These are phyloP conservation scores for Atkinsonella texensis DNA, from an alignment of 2,329 filamentous ascomycete genomes.

Conservation along the genomic window DNA sequence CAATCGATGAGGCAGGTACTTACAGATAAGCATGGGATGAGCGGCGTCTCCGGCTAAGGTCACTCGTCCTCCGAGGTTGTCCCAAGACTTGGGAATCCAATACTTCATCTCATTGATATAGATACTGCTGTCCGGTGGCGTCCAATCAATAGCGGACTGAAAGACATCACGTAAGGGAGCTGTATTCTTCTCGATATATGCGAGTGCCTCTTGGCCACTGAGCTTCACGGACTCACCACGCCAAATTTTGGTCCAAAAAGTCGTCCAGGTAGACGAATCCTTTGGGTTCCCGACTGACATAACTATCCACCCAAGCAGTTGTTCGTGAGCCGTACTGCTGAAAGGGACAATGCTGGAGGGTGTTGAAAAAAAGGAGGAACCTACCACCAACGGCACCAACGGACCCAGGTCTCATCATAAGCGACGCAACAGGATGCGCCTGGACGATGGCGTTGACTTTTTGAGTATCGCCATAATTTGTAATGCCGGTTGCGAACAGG, in stretches of 20 bases:
- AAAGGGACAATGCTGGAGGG: neutral
- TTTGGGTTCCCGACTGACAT: slow-evolving; percentile 13
- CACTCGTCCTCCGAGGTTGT: slow-evolving; percentile 19
- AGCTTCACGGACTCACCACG: slow-evolving; percentile 14
- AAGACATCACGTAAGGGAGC: slow-evolving; percentile 18
- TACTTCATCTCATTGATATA: slow-evolving; percentile 25
- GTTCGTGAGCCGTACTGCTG: neutral
- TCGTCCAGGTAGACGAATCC: slow-evolving; percentile 18
- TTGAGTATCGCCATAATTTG: slow-evolving; percentile 13
- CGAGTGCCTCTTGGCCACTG: slow-evolving; percentile 23
- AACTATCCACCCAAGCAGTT: slow-evolving; percentile 1
- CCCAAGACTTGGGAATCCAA: slow-evolving; percentile 21
- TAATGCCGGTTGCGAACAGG: slow-evolving; percentile 18
- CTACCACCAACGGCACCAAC: slow-evolving; percentile 19
- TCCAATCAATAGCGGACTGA: slow-evolving; percentile 22
- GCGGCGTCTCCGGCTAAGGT: slow-evolving; percentile 28
- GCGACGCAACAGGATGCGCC: slow-evolving; percentile 19
- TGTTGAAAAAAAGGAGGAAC: slow-evolving; percentile 1
- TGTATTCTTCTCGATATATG: slow-evolving; percentile 17
- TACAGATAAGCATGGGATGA: slow-evolving; percentile 33
- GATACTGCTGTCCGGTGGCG: slow-evolving; percentile 17
- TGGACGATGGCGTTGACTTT: slow-evolving; percentile 16
- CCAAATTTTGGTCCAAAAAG: slow-evolving; percentile 25
- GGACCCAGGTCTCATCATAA: slow-evolving; percentile 17
- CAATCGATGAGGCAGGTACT: slow-evolving; percentile 2